Conservation (phyloP, 371 early-diverging fungal genomes). For the Basidiobolus meristosporus region DNA sequence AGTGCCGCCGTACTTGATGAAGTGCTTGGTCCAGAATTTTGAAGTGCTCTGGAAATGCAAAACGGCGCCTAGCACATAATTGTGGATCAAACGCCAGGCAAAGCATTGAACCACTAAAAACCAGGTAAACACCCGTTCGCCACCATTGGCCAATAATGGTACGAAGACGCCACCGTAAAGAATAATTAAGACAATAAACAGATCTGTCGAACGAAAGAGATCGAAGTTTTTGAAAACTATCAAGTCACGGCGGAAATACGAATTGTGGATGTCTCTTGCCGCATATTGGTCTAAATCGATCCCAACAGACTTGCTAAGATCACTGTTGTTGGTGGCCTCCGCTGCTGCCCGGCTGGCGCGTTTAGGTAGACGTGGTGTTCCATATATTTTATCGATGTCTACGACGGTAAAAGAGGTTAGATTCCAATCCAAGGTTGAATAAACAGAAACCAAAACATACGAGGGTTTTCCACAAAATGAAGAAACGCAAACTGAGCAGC, state of each 20-base stretch:
- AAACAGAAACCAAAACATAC: constrained; percentile 18
- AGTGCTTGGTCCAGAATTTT: constrained; percentile 77
- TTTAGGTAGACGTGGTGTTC: constrained; percentile 6
- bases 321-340: no score
- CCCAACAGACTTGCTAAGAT: constrained; percentile 5
- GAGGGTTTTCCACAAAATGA: constrained; percentile 85
- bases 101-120: constrained; percentile 44
- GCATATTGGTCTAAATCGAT: not conserved
- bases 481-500: constrained; percentile 76
- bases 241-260: constrained; percentile 67
- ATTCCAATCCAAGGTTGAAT: not conserved
- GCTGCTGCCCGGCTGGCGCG: constrained; percentile 3
- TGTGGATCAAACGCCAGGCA: constrained; percentile 72
- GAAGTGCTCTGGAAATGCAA: constrained; percentile 52
- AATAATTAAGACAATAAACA: constrained; percentile 49
- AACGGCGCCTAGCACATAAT: constrained; percentile 57
- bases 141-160: constrained; percentile 33
- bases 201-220: constrained; percentile 59
- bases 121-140: no score
- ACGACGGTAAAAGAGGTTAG: not conserved
- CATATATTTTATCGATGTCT: constrained; percentile 85
- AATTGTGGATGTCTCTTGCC: not conserved
- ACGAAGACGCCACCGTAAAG: constrained; percentile 48
- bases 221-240: constrained; percentile 82
- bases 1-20: constrained; percentile 77